Evolutionary conservation across 495 filamentous ascomycete species (phyloP), one percentile per base, ranked within the genome.

Genomic region (Cercophora scortea): DNA sequence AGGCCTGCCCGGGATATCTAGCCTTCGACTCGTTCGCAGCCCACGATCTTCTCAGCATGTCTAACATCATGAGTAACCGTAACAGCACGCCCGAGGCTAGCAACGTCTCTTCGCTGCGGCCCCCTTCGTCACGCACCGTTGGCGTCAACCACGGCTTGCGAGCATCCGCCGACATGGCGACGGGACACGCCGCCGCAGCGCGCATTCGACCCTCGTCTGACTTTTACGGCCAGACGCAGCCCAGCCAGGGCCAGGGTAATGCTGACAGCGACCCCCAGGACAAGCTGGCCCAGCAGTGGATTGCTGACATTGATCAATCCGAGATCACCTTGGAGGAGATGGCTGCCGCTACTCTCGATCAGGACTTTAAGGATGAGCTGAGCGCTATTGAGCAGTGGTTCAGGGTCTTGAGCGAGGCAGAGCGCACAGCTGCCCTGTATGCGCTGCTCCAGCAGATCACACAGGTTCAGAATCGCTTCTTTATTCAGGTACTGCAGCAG

Each of bases 341-440:
- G 93, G 94, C 93, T 16, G 90, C 92, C 33, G 93, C 94, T 44
- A 96, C 94, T 10, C 75, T 97, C 35, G 93, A 98, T 68, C 94
- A 98, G 71, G 94, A 98, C 59, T 98, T 98, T 75, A 98, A 97
- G 76, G 93, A 97, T 73, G 93, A 98, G 71, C 82, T 98, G 47
- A 93, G 88, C 69, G 93, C 93, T 53, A 98, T 98, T 63, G 93
- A 98, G 74, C 92, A 98, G 73, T 98, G 93, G 93, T 98, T 98
- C 70, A 87, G 90, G 43, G 93, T 98, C 32, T 76, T 98, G 50
- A 96, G 92, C 62, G 93, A 98, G 71, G 90, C 93, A 16, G 93
- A 98, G 72, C 76, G 93, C 48, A 98, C 93, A 7, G 93, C 93
- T 39, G 94, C 93, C 25, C 71, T 97, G 42, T 97, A 98, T 72